Conservation (phyloP, 2,329 filamentous ascomycete species). For the Venturiaceae sp. region DNA sequence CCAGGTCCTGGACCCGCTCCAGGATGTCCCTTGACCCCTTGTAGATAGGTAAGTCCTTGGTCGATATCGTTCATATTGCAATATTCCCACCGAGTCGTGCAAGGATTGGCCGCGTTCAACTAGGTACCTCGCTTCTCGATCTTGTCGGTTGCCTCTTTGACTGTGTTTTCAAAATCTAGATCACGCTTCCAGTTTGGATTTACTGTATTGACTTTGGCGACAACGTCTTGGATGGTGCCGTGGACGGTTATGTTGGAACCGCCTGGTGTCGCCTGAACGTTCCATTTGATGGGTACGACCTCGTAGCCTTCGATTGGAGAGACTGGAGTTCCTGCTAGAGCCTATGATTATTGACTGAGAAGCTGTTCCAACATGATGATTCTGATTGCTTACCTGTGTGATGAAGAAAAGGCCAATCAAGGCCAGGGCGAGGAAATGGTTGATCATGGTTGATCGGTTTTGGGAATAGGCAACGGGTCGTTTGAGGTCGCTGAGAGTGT, state of each 20-base stretch:
- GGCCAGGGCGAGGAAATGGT: not conserved
- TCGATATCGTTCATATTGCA: too few relatives aligned
- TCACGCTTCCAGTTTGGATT: not conserved
- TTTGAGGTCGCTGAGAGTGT: too few relatives aligned
- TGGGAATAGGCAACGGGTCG: too few relatives aligned
- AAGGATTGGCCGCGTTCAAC: too few relatives aligned
- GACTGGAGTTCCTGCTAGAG: not conserved
- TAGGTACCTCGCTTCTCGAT: not conserved
- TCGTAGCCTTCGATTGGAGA: not conserved
- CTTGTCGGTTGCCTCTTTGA: not conserved
- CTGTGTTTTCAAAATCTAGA: not conserved
- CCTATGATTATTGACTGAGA: not conserved
- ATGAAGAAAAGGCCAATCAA: not conserved
- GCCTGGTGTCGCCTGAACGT: not conserved
- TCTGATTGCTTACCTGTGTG: not conserved
- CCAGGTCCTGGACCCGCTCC: too few relatives aligned
- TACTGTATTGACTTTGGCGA: not conserved
- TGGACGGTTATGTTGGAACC: not conserved
- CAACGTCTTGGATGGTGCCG: not conserved
- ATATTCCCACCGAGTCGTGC: too few relatives aligned
- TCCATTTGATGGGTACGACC: not conserved
- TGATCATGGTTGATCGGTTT: too few relatives aligned
- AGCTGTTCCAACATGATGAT: not conserved
- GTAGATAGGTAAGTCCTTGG: too few relatives aligned
- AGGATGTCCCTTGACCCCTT: too few relatives aligned